Evolutionary conservation across 192 early-diverging fungal species (phyloP), one percentile per base, ranked within the genome.

Genomic region (Haplosporangium gracile): DNA sequence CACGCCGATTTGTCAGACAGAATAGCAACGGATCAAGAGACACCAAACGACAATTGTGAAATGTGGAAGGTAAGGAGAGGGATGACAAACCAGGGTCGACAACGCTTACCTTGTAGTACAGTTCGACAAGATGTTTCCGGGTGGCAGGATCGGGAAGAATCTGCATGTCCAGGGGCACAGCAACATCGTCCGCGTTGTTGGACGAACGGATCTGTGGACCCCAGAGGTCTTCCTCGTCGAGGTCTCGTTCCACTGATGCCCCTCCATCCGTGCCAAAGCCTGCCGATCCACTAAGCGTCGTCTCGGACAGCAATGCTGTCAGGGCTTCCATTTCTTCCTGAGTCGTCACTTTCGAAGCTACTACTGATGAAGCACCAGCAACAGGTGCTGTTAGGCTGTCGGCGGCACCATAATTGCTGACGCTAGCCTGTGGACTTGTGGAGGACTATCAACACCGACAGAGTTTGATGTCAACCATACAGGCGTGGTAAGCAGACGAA

Each of bases 201-300:
- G 65, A 22, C n/a, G 65, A 68, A 24, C 76, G 57, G 34, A 69
- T 70, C 18, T 69, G 76, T 10, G 60, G 75, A 3, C 76, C 76
- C 43, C 60, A 77, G 29, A 77, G 60, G 47, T 77, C 76, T n/a
- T 77, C 76, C n/a, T 77, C 76, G 40, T 77, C 76, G 6, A 65
- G 22, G 5, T 43, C 65, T 5, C 40, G 26, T 6, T 39, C 42
- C 3, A 68, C 47, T 26, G 53, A n/a, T 53, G 65, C 76, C 10
- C 42, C 71, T 26, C 40, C 71, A 26, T 45, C 43, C 13, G 71
- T 40, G 71, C 71, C 71, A 72, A 45, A 72, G 43, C 43, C 29
- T 5, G 71, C 39, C 26, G 22, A 34, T 69, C 45, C 68, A 65
- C 76, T 77, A 10, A 77, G 60, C 7, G 76, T 77, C 20, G 76